phyloP scores from a whole-genome alignment of 2,329 filamentous ascomycete species.

The Sporothrix schenckii region DNA sequence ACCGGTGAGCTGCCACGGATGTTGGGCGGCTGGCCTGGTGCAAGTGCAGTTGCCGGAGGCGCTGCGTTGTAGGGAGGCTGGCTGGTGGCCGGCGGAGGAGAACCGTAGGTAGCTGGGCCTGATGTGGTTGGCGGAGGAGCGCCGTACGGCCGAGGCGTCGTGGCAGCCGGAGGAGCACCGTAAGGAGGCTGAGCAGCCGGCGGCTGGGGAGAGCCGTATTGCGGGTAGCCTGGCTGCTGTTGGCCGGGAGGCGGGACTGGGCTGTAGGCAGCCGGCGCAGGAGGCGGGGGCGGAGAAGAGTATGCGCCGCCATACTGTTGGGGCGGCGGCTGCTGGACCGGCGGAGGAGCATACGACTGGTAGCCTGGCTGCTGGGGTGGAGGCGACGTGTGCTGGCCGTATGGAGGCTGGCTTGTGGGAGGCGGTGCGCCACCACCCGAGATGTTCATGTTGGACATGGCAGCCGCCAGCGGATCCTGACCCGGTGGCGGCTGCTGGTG shows the following conservation, averaged over 20 bases:
- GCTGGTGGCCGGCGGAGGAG: neutral
- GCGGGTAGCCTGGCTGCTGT: slow-evolving; percentile 14
- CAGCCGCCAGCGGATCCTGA: slow-evolving; percentile 29
- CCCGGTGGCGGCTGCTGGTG: slow-evolving; percentile 17
- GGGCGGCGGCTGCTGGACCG: neutral
- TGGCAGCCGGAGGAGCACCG: neutral
- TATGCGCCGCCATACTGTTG: slow-evolving; percentile 19
- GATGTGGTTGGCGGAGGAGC: neutral
- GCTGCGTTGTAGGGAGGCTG: slow-evolving; percentile 16
- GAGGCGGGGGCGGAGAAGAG: slow-evolving; percentile 5
- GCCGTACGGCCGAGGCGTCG: slow-evolving; percentile 6
- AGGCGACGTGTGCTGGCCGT: slow-evolving; percentile 20
- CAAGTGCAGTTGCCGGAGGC: neutral
- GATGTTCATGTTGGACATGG: slow-evolving; percentile 34
- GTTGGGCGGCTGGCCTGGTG: neutral
- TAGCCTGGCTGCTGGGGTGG: slow-evolving; percentile 28
- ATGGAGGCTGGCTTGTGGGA: slow-evolving; percentile 23
- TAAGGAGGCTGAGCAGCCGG: slow-evolving; percentile 22
- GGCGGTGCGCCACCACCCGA: slow-evolving; percentile 25
- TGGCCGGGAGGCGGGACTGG: slow-evolving; percentile 22
- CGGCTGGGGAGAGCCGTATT: neutral
- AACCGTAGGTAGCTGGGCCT: neutral
- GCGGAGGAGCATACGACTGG: slow-evolving; percentile 27
- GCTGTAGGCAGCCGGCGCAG: slow-evolving; percentile 14
- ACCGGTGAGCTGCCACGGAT: neutral